Evolutionary conservation across 371 early-diverging fungal species (phyloP).

Genomic region (Fennellomyces sp.): DNA sequence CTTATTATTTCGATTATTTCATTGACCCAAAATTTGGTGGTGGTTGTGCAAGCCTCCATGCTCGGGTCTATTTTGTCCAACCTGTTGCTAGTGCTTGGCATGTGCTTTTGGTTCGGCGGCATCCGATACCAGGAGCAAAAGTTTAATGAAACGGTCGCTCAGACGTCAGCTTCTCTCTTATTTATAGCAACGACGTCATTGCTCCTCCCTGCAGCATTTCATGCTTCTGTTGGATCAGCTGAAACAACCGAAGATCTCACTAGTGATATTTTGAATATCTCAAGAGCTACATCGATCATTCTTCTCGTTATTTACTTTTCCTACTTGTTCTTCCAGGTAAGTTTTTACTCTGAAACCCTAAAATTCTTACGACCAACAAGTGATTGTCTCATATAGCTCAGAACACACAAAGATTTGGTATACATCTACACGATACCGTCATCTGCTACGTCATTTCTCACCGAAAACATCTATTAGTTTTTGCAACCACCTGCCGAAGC

Average conservation of each 20-base stretch:
- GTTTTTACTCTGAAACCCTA: too few relatives aligned
- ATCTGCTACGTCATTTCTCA: not conserved
- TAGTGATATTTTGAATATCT: constrained; percentile 58
- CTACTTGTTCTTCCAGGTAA: constrained; percentile 77
- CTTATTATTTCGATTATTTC: constrained; percentile 81
- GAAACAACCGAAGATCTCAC: constrained; percentile 25
- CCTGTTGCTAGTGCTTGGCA: constrained; percentile 74
- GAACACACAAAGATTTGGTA: constrained; percentile 70
- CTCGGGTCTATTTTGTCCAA: constrained; percentile 90
- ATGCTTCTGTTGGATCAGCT: constrained; percentile 37
- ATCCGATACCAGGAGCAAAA: constrained; percentile 64
- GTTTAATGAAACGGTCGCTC: constrained; percentile 83
- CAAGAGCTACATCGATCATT: constrained; percentile 73
- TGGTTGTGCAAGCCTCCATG: constrained; percentile 87
- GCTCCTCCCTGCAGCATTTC: constrained; percentile 81
- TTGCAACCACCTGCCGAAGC: constrained; percentile 26
- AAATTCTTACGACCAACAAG: too few relatives aligned
- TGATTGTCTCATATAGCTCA: constrained; percentile 41
- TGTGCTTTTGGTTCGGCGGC: constrained; percentile 85
- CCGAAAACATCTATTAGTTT: constrained; percentile 12
- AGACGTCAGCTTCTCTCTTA: constrained; percentile 77
- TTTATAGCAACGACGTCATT: constrained; percentile 77
- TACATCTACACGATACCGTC: not conserved
- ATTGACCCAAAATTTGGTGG: constrained; percentile 69
- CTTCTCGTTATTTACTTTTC: constrained; percentile 73